Base-by-base conservation (phyloP, 208 protist species). In the Trypanosoma mega region DNA sequence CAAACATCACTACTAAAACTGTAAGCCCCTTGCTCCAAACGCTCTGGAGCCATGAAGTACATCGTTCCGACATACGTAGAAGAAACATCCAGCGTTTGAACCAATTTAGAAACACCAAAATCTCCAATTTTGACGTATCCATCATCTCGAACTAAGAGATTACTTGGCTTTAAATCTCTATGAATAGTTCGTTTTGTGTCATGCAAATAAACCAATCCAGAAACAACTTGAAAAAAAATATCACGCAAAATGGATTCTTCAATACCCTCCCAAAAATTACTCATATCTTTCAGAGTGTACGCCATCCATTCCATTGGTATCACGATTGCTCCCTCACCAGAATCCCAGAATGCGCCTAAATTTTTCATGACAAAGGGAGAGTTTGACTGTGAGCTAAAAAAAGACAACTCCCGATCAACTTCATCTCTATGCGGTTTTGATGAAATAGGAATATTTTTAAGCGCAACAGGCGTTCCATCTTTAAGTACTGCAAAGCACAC, bases 151-250 rank as follows among this genome's bases (percentile, higher is more conserved):
- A 99, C 85, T 11, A 99, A 86, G 21, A 99, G 62, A 78, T 99
- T 99, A 63, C 82, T 93, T 31, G 98, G 98, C 70, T 99, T 99
- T 41, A 99, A 54, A 60, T 99, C 97, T 20, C 97, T 73, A 70
- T 98, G 98, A 44, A 99, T 88, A 20, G 92, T 85, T 5, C 85
- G 85, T 67, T 95, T 92, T 29, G 73, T 77, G 51, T 90, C 80
- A 57, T 95, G 88, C 11, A 95, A 74, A 55, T 92, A 95, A 29
- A 86, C 77, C 0, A 95, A 72, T 0, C 85, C 88, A 9, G 78
- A 88, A 3, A 95, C 77, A 24, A 95, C 85, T 69, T 95, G 88
- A 44, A 90, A 95, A 53, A 90, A 87, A 14, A 90, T 74, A 51
- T 87, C 81, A 51, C 85, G 82, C 20, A 95, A 61, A 23, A 95